Conservation (phyloP, 78 protist species). For the Tieghemostelium lacteum region DNA sequence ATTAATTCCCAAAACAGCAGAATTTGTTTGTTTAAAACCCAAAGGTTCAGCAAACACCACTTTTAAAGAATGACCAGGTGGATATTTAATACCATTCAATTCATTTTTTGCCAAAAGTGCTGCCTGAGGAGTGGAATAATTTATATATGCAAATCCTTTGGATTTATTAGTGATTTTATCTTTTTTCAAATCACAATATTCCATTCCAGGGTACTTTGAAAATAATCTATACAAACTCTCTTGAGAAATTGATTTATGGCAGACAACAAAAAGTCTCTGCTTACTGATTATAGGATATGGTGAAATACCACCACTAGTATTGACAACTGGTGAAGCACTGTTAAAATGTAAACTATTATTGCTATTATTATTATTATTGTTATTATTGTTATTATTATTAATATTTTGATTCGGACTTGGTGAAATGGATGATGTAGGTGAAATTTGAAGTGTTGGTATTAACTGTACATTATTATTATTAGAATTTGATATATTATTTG, state of each 20-base stretch:
- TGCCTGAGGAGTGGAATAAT: slow-evolving; percentile 64
- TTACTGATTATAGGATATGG: background rate
- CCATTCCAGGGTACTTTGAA: slow-evolving; percentile 81
- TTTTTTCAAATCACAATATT: slow-evolving; percentile 79
- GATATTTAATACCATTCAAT: slow-evolving; percentile 77
- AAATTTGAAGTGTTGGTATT: no score
- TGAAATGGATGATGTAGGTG: no score
- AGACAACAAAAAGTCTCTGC: slow-evolving; percentile 73
- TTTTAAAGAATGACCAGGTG: slow-evolving; percentile 62
- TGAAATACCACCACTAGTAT: background rate
- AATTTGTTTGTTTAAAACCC: background rate
- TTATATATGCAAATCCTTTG: slow-evolving; percentile 79
- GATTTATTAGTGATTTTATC: slow-evolving; percentile 64
- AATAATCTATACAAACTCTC: slow-evolving; percentile 57
- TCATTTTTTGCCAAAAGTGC: slow-evolving; percentile 70
- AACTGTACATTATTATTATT: no score
- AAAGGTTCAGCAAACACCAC: slow-evolving; percentile 80
- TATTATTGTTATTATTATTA: no score
- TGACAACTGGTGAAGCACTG: background rate
- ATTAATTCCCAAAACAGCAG: background rate
- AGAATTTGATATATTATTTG: no score
- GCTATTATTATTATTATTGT: no score
- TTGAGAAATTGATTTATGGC: slow-evolving; percentile 67
- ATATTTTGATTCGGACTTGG: no score
- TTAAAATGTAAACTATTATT: no score